Conservation (phyloP, 2,329 filamentous ascomycete genomes). For the Diplodia mutila region DNA sequence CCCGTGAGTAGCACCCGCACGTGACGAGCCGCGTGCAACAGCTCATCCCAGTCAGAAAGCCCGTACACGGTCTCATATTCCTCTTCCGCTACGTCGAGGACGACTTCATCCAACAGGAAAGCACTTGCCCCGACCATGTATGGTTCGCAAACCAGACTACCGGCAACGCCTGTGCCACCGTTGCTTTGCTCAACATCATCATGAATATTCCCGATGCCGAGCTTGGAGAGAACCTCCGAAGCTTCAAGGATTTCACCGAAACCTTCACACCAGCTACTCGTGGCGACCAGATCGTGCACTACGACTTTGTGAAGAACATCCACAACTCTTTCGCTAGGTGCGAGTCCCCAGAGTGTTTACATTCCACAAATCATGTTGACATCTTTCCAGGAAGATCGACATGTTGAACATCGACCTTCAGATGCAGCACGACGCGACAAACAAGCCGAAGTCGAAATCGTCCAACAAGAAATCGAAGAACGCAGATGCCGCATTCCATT, state of each 20-base stretch:
- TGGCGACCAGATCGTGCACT: slow-evolving; percentile 74
- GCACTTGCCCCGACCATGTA: slow-evolving; percentile 65
- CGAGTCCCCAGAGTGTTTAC: slow-evolving; percentile 26
- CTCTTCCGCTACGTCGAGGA: slow-evolving; percentile 71
- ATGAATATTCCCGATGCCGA: slow-evolving; percentile 75
- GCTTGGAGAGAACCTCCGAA: slow-evolving; percentile 69
- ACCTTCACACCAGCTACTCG: slow-evolving; percentile 71
- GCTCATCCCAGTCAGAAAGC: slow-evolving; percentile 55
- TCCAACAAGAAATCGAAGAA: slow-evolving; percentile 21
- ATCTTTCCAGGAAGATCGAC: slow-evolving; percentile 68
- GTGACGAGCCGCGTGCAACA: background rate
- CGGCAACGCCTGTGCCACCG: slow-evolving; percentile 86
- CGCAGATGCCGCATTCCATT: slow-evolving; percentile 75
- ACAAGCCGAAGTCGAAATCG: slow-evolving; percentile 25
- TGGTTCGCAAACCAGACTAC: slow-evolving; percentile 97
- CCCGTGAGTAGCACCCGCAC: slow-evolving; percentile 44
- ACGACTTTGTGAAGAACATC: slow-evolving; percentile 74
- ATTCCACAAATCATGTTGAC: background rate
- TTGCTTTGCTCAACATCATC: slow-evolving; percentile 89
- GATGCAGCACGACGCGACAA: slow-evolving; percentile 50
- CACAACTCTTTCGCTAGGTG: slow-evolving; percentile 87
- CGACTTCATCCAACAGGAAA: slow-evolving; percentile 52
- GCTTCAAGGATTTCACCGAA: slow-evolving; percentile 74
- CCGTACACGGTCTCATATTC: slow-evolving; percentile 85
- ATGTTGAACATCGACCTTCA: slow-evolving; percentile 70